Evolutionary conservation across 257 asterid genomes (phyloP).

Genomic region (Phtheirospermum japonicum): DNA sequence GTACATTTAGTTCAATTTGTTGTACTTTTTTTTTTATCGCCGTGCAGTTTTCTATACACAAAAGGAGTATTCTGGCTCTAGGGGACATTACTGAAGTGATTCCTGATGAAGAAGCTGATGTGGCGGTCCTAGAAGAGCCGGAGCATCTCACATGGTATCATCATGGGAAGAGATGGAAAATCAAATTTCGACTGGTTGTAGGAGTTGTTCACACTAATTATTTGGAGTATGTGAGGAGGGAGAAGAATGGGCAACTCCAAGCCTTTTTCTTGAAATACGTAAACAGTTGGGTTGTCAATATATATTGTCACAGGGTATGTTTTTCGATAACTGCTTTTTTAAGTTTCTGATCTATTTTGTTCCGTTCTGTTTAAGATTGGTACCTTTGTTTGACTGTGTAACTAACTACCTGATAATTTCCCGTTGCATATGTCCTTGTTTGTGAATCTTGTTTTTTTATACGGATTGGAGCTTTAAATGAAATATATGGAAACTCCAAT

Average conservation of each 20-base stretch:
- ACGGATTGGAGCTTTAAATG: neutral
- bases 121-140: conserved; percentile 98
- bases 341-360: neutral
- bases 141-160: conserved; percentile 99
- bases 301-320: conserved; percentile 92
- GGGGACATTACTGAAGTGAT: conserved; percentile 90
- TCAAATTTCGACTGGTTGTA: conserved; percentile 71
- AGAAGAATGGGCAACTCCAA: conserved; percentile 65
- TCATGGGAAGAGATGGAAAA: conserved; percentile 95
- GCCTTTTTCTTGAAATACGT: conserved; percentile 75
- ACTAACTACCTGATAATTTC: neutral
- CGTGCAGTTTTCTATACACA: conserved; percentile 77
- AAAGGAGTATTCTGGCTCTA: conserved; percentile 90
- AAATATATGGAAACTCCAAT: neutral
- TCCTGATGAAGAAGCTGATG: conserved; percentile 91
- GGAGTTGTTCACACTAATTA: conserved; percentile 97
- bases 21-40: neutral
- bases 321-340: conserved; percentile 11
- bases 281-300: conserved; percentile 87
- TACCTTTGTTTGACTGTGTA: neutral
- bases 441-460: neutral
- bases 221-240: conserved; percentile 87
- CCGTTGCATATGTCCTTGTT: neutral
- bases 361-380: neutral
- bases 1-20: neutral